A percentile compares a stretch with the other conserved stretches of the same genome.
These are phyloP conservation scores for Leccinum solheimii DNA, from an alignment of 1,284 basidiomycete species.

Conservation along the genomic window DNA sequence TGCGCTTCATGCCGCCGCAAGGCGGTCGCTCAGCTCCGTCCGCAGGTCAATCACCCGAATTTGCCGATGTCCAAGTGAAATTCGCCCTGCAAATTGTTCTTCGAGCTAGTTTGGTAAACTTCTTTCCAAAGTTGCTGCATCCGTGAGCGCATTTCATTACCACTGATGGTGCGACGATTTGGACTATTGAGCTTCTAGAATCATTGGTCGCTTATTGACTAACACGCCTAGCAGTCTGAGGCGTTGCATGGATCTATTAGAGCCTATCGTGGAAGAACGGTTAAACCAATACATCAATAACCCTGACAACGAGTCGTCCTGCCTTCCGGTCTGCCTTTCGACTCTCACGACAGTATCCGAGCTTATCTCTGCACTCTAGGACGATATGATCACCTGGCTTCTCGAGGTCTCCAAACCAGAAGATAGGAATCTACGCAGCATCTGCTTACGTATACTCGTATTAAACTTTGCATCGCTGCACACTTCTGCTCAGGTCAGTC, in stretches of 20 bases:
- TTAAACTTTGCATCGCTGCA: constrained; percentile 48
- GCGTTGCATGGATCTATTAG: constrained; percentile 33
- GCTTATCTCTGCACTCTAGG: constrained; percentile 30
- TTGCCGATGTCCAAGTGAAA: constrained; percentile 35
- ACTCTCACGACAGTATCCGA: constrained; percentile 10
- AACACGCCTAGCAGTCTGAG: constrained; percentile 36
- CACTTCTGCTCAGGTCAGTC: constrained; percentile 40
- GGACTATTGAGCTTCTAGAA: constrained; percentile 23
- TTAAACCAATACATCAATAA: constrained; percentile 20
- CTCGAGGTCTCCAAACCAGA: constrained; percentile 39
- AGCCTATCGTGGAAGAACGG: constrained; percentile 37
- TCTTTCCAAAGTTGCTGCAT: constrained; percentile 36
- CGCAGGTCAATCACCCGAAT: constrained; percentile 32
- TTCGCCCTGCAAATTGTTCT: constrained; percentile 37
- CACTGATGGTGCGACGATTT: constrained; percentile 14
- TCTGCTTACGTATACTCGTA: constrained; percentile 41
- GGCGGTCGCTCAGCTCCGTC: constrained; percentile 14
- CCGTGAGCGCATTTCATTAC: constrained; percentile 28
- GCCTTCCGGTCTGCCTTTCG: constrained; percentile 27
- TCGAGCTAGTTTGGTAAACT: constrained; percentile 34
- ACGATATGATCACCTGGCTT: constrained; percentile 49
- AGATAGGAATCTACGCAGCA: constrained; percentile 34
- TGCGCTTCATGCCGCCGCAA: constrained; percentile 6
- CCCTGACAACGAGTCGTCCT: constrained; percentile 11
- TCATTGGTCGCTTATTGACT: constrained; percentile 35